Base-by-base conservation (phyloP, 352 stramenopile genomes). In the Phytophthora megakarya region DNA sequence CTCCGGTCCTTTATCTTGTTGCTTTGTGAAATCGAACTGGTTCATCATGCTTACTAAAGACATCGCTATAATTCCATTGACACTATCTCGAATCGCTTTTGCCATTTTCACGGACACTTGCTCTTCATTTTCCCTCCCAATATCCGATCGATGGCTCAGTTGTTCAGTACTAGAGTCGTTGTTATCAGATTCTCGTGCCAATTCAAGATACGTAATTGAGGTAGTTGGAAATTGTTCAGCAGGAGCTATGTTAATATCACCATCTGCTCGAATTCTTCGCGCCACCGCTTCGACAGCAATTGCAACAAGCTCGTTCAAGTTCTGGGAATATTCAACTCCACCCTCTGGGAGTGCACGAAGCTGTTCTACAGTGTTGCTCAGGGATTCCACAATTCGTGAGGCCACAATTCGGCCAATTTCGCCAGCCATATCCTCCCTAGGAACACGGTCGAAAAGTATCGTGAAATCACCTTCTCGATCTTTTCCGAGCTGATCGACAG, bases 381-480 rank as follows among this genome's bases (percentile, higher is more conserved):
- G 23, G 10, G 73, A 81, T 44, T 67, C 60, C 15, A 64, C 68
- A 46, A 85, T 73, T 48, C 72, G 80, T 7, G 60, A 68, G 30
- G 75, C 67, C 13, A 85, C 76, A 48, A 67, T 79, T 30, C 64
- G 66, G 3, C 65, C 63, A 52, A 85, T 76, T 22, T 73, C 71
- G 5, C 70, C 63, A 7, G 59, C 65, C 59, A 81, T 80, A 18
- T 64, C 53, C 7, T 45, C 38, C 2, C 10, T 15, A 22, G 45
- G 38, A 11, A 42, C 32, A n/a, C 9, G 53, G 39, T 46, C 21
- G 30, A 30, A 21, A 22, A 16, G 46, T 55, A 63, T 47, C 37
- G 38, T 64, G 18, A 46, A 55, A 25, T 52, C 23, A 28, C 55
- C 48, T 33, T 60, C 42, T n/a, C 23, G 38, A 9, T 61, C 21